Conservation (phyloP, 345 rosid genomes). For the Erucastrum elatum region DNA sequence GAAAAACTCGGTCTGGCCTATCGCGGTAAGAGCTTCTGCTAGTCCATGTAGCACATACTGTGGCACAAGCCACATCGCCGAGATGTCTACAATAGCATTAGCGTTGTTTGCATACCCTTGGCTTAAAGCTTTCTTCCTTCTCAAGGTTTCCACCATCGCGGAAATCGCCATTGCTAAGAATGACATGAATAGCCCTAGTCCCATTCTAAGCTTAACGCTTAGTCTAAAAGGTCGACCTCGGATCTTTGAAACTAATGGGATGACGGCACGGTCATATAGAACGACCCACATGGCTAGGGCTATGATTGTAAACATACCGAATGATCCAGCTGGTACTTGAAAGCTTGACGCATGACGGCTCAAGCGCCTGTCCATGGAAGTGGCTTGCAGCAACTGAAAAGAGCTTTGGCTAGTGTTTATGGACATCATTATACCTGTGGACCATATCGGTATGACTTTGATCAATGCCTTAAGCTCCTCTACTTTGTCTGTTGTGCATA, state of each 20-base stretch:
- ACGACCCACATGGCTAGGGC: slow-evolving; percentile 54
- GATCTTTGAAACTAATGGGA: slow-evolving; percentile 69
- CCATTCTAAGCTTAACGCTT: slow-evolving; percentile 65
- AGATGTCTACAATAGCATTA: slow-evolving; percentile 47
- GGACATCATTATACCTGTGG: slow-evolving; percentile 69
- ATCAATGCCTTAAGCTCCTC: slow-evolving; percentile 77
- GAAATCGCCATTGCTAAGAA: slow-evolving; percentile 63
- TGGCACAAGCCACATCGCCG: slow-evolving; percentile 85
- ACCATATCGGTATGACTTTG: slow-evolving; percentile 71
- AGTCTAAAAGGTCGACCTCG: slow-evolving; percentile 55
- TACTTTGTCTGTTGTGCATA: slow-evolving; percentile 75
- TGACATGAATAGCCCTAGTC: slow-evolving; percentile 61
- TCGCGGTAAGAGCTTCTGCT: slow-evolving; percentile 69
- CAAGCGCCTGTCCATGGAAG: slow-evolving; percentile 67
- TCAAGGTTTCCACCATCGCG: slow-evolving; percentile 55
- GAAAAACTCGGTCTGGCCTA: slow-evolving; percentile 77
- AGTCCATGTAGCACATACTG: slow-evolving; percentile 60
- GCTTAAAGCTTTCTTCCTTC: slow-evolving; percentile 57
- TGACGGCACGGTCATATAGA: slow-evolving; percentile 65
- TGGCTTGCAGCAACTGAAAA: slow-evolving; percentile 65
- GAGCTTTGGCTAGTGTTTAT: slow-evolving; percentile 62
- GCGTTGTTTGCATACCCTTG: slow-evolving; percentile 55
- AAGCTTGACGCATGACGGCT: slow-evolving; percentile 47
- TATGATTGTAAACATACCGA: slow-evolving; percentile 50
- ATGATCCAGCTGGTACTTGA: slow-evolving; percentile 77